A percentile compares a stretch with the other conserved stretches of the same genome.
Evolutionary conservation across 148 eudicot species (phyloP).

Genomic region (Rhododendron simsii): DNA sequence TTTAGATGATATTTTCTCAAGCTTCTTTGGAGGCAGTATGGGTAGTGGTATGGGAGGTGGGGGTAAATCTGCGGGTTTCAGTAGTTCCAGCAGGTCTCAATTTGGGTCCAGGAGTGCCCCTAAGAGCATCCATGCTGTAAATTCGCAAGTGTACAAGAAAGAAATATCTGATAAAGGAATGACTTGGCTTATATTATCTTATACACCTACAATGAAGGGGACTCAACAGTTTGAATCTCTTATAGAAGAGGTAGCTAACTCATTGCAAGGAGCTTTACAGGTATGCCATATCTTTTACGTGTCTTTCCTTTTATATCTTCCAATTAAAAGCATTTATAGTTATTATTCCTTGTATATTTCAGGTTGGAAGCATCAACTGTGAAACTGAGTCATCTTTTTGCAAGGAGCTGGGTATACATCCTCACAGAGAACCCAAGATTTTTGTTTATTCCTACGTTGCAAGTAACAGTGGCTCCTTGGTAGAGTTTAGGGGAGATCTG

Average conservation of each 20-base stretch:
- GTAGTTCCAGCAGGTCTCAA: constrained; percentile 49
- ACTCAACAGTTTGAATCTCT: constrained; percentile 49
- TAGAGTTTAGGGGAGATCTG: constrained; percentile 75
- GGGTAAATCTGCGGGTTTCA: constrained; percentile 49
- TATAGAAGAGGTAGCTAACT: constrained; percentile 50
- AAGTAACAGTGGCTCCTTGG: constrained; percentile 60
- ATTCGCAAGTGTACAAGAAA: constrained; percentile 53
- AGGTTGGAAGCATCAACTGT: constrained; percentile 84
- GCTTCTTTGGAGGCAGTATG: constrained; percentile 45
- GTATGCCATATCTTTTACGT: constrained; percentile 21
- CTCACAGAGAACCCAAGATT: constrained; percentile 56
- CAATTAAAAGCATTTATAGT: background rate
- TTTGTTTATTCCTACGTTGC: constrained; percentile 62
- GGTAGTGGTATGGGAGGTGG: constrained; percentile 60
- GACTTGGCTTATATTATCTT: constrained; percentile 70
- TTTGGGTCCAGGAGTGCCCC: constrained; percentile 39
- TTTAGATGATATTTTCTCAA: constrained; percentile 75
- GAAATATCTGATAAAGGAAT: constrained; percentile 69
- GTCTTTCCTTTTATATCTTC: background rate
- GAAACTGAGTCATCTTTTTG: constrained; percentile 62
- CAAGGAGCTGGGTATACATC: constrained; percentile 51
- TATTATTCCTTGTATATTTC: constrained; percentile 11
- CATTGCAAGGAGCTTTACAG: constrained; percentile 75
- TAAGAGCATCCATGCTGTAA: constrained; percentile 42
- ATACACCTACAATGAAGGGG: constrained; percentile 38